Evolutionary conservation across 2,329 filamentous ascomycete genomes (phyloP).

Genomic region (Colletotrichum sp.): DNA sequence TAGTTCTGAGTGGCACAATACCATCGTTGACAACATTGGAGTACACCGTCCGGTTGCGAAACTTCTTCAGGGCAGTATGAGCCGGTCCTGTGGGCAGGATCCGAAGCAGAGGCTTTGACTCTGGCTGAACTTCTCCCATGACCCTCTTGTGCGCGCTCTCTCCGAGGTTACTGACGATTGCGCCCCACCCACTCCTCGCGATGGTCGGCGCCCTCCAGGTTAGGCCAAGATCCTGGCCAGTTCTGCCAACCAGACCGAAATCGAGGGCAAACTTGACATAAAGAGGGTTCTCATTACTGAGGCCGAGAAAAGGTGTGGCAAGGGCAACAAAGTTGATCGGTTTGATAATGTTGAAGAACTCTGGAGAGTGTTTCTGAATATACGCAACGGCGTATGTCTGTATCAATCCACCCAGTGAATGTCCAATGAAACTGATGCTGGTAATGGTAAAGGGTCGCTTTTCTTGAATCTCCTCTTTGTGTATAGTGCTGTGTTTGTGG

Average conservation of each 20-base stretch:
- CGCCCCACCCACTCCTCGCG: constrained; percentile 85
- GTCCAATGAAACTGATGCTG: constrained; percentile 92
- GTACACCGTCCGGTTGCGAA: constrained; percentile 89
- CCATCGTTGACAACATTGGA: constrained; percentile 98
- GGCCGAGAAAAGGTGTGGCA: constrained; percentile 84
- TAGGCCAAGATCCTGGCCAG: constrained; percentile 91
- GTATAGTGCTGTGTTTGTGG: constrained; percentile 67
- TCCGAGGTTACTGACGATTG: constrained; percentile 81
- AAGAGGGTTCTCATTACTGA: constrained; percentile 96
- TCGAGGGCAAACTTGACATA: constrained; percentile 98
- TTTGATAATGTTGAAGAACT: constrained; percentile 84
- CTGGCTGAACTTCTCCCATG: constrained; percentile 68
- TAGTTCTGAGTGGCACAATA: constrained; percentile 93
- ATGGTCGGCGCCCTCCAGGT: constrained; percentile 92
- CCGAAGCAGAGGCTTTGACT: constrained; percentile 85
- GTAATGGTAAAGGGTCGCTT: constrained; percentile 78
- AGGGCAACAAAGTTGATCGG: constrained; percentile 91
- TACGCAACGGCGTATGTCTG: constrained; percentile 96
- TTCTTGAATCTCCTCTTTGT: constrained; percentile 39
- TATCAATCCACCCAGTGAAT: constrained; percentile 87
- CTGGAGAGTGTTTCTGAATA: constrained; percentile 92
- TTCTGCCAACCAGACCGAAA: constrained; percentile 94
- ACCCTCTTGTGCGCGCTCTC: constrained; percentile 66
- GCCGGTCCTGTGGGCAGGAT: constrained; percentile 92
- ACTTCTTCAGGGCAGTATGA: constrained; percentile 84